Evolutionary conservation across 495 filamentous ascomycete genomes (phyloP), one percentile per base, ranked within the genome.

Genomic region (Penicillium atrosanguineum): DNA sequence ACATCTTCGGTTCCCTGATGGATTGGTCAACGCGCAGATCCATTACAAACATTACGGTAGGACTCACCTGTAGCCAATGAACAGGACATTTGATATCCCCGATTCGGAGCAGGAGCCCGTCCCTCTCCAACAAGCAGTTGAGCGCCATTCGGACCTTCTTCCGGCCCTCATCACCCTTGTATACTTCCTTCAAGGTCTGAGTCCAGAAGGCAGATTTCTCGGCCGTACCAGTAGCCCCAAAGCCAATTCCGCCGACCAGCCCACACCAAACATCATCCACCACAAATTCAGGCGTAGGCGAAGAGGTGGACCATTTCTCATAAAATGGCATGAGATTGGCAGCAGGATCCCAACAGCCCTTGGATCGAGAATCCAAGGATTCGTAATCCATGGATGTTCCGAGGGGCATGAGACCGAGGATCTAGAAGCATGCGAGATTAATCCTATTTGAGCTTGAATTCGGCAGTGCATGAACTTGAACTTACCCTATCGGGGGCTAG

Each of bases 331-430:
- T 66, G 18, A 83, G 61, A n/a, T 74, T 57, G 6, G 68, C 55
- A 18, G 69, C 60, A 6, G 81, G 76, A 71, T 87, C 76, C 84
- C 84, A 88, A 64, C 80, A 83, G 3, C 82, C 80, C 34, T 80
- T 70, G 5, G 47, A 57, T 12, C 82, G 75, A 0, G 82, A 82
- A 21, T 76, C 75, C 12, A 70, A 57, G 16, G 79, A 80, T 64
- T 87, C 84, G 61, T 67, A 77, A 63, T 87, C 84, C 68, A 88
- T 73, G 4, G 83, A 85, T 5, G 84, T 85, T 12, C 83, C 85
- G 0, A 87, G 69, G 1, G 76, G 74, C 23, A 88, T 60, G 18
- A 88, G 69, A 16, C 85, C 85, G 14, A 72, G 62, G 38, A 87
- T 84, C 79, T 80, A 52, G 42, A 8, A 23, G 29, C 21, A 29